These are phyloP conservation scores for Corylus americana DNA, from an alignment of 306 rosid species.

Conservation along the genomic window DNA sequence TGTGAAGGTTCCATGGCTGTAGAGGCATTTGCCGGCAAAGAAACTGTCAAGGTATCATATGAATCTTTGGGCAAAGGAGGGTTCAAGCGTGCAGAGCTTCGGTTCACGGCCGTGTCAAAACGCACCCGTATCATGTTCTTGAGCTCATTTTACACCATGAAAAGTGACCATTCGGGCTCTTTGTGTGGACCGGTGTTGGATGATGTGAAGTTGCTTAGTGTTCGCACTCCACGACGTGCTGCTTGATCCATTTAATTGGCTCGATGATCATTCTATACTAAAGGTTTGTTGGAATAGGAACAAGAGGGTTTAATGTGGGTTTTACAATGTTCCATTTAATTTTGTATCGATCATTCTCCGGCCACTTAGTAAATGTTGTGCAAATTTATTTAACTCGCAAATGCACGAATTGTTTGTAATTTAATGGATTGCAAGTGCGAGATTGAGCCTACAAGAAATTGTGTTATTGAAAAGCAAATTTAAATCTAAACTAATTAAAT, in stretches of 20 bases:
- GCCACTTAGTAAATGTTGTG: background rate
- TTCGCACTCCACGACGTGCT: slow-evolving; percentile 38
- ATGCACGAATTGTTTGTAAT: too few species aligned
- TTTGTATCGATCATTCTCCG: background rate
- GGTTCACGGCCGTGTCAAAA: slow-evolving; percentile 48
- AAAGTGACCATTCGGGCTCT: slow-evolving; percentile 62
- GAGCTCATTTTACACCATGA: slow-evolving; percentile 65
- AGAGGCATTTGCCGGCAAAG: slow-evolving; percentile 65
- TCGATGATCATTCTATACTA: slow-evolving; percentile 5
- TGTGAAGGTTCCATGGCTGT: slow-evolving; percentile 65
- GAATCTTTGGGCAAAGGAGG: slow-evolving; percentile 71
- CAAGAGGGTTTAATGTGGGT: background rate
- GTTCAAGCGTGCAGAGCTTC: slow-evolving; percentile 41
- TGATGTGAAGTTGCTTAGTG: slow-evolving; percentile 64
- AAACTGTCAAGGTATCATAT: slow-evolving; percentile 47
- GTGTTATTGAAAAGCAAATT: too few species aligned
- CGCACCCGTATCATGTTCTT: slow-evolving; percentile 62
- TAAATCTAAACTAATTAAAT: too few species aligned
- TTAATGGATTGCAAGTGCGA: too few species aligned
- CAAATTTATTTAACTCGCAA: too few species aligned
- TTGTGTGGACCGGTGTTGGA: slow-evolving; percentile 83
- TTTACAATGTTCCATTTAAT: background rate
- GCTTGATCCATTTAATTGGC: slow-evolving; percentile 15
- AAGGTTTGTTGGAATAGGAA: slow-evolving; percentile 28
- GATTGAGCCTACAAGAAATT: too few species aligned